Evolutionary conservation across 148 eudicot species (phyloP), one percentile per base, ranked within the genome.

Genomic region (Bassia scoparia): DNA sequence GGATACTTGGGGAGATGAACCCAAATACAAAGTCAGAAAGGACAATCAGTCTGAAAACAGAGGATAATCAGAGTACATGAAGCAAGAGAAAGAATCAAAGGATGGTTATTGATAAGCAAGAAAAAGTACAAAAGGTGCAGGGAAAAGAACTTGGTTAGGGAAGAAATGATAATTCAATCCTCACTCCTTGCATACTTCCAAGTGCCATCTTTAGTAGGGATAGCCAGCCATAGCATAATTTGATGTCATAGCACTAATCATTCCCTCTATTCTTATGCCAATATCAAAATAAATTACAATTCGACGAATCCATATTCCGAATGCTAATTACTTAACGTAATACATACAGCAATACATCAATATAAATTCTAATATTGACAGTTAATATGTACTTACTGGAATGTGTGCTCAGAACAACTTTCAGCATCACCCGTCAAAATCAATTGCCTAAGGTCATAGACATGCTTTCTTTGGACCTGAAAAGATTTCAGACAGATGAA

Each of bases 391-490:
- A 78, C 97, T 88, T 79, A 95, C 99, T 89, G 92, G 82, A 87
- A 84, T 82, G 89, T 84, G 50, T 86, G 88, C 65, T 92, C 86
- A 46, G 99, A 86, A 72, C 89, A 86, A 83, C 92, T 86, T 82
- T 88, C 94, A 54, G 92, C 83, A 82, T 86, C 92, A 79, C 97
- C 99, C 2, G 83, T 79, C 83, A 95, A 86, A 63, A 95, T 87
- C 61, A 88, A 81, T 82, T 95, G 97, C 66, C 99, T 85, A 61
- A 95, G 92, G 71, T 88, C 85, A 76, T 95, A 95, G 29, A 95
- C 96, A 85, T 95, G 97, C 75, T 90, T 95, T 71, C 99, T 86
- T 81, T 95, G 99, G 73, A 95, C 97, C 99, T 95, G 89, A 35
- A 31, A 75, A 48, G 75, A 54, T 38, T 69, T 37, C 38, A 58